Evolutionary conservation across 1,139 yeast species (phyloP).

Genomic region (Candida sanyaensis): DNA sequence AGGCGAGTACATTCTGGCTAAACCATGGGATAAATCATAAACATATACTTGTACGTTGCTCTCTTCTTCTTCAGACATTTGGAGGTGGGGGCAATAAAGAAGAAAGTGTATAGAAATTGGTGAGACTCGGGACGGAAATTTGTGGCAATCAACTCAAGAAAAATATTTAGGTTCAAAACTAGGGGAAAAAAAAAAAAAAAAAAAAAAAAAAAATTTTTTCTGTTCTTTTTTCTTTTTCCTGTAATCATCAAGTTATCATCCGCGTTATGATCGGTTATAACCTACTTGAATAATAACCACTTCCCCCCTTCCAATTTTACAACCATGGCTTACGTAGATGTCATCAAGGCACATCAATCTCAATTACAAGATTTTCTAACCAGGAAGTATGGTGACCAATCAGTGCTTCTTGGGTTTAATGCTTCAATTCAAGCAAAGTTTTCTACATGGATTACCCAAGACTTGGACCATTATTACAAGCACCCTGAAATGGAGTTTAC

Average conservation of each 20-base stretch:
- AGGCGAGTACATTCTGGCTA: conserved; percentile 45
- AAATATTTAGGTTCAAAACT: neutral
- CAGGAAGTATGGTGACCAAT: conserved; percentile 40
- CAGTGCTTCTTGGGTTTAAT: conserved; percentile 47
- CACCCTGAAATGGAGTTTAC: conserved; percentile 22
- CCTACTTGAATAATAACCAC: neutral
- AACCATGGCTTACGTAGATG: conserved; percentile 17
- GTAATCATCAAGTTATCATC: neutral
- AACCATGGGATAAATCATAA: conserved; percentile 59
- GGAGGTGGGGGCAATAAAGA: neutral
- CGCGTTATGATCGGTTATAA: neutral
- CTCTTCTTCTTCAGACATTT: conserved; percentile 2
- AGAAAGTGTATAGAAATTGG: no score
- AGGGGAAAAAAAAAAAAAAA: no score
- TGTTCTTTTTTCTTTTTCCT: neutral
- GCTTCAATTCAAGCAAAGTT: conserved; percentile 46
- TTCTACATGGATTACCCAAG: conserved; percentile 36
- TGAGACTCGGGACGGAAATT: no score
- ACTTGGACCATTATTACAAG: conserved; percentile 28
- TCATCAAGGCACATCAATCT: conserved; percentile 24
- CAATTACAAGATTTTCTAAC: conserved; percentile 32
- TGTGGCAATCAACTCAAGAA: no score
- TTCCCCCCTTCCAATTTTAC: neutral
- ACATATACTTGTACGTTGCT: conserved; percentile 51
- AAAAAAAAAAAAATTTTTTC: neutral